phyloP scores from a whole-genome alignment of 2,329 filamentous ascomycete species.

The Colletotrichum abscissum region DNA sequence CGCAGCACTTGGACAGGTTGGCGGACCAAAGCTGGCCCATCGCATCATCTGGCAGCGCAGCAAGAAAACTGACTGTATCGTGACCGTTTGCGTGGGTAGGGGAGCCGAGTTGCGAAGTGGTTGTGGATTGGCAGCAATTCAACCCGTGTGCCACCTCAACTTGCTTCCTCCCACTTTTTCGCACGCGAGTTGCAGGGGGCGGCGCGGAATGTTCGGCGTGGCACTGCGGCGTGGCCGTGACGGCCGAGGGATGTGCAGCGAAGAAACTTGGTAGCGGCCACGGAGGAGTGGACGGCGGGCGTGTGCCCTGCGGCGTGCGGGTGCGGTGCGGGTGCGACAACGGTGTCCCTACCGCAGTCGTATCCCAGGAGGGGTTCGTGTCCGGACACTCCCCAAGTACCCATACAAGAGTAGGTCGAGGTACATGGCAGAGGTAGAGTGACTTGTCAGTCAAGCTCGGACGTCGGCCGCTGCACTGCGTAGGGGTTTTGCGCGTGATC shows the following conservation, averaged over 20 bases:
- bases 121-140: neutral
- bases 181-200: neutral
- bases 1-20: neutral
- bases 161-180: conserved; percentile 13
- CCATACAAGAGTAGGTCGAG: neutral
- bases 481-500: neutral
- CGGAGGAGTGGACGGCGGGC: conserved; percentile 5
- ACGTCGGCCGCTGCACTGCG: neutral
- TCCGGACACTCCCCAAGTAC: neutral
- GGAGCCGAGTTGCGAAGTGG: neutral
- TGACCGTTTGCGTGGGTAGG: neutral
- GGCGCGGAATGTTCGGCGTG: conserved; percentile 12
- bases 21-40: neutral
- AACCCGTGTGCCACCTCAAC: neutral
- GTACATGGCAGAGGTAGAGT: conserved; percentile 3
- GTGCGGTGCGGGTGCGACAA: neutral
- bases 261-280: conserved; percentile 3
- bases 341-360: conserved; percentile 4
- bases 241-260: neutral
- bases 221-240: conserved; percentile 1
- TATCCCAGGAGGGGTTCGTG: neutral
- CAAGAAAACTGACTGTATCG: conserved; percentile 7
- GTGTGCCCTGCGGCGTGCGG: neutral
- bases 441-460: neutral
- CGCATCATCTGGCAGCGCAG: too few relatives aligned